Evolutionary conservation across 768 basidiomycete genomes (phyloP), one percentile per base, ranked within the genome.

Genomic region (Agaricus blazei): DNA sequence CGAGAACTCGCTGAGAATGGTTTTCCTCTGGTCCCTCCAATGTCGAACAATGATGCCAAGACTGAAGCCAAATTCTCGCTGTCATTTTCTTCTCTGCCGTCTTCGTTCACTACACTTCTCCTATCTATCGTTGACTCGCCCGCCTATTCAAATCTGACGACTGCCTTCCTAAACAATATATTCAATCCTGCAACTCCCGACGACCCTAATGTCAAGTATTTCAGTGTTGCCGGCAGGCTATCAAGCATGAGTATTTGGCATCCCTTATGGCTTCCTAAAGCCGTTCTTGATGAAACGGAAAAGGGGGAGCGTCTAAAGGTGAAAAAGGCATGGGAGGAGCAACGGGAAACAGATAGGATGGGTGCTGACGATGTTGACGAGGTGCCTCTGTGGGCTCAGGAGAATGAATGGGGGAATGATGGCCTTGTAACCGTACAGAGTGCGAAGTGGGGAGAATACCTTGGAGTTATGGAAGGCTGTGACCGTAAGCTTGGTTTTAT

Each of bases 181-280:
- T 96, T 96, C 77, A 98, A 88, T 75, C 96, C 84, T 2, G 69
- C 72, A 26, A 92, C 87, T 0, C 93, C 93, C 0, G 75, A 95
- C 61, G 82, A 86, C 59, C 84, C 87, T 1, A 73, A 74, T 40
- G 93, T 98, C 54, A 91, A 89, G 64, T 99, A 99, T 73, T 97
- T 87, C 68, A 92, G 89, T 60, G 84, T 98, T 38, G 90, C 93
- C 0, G 91, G 90, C 0, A 82, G 93, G n/a, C 74, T 83, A 52
- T 71, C 75, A 15, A 69, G 73, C 44, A 76, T 88, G 59, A 83
- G 68, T 68, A 77, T 95, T 31, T 92, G 88, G 86, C 97, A 98
- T 67, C 97, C 97, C 0, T 84, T 99, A 51, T 99, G 96, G 93
- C 77, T 98, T 37, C 93, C 96, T 0, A 97, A 98, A 72, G 79